A percentile compares a stretch with the other conserved stretches of the same genome.
Conservation (phyloP, 1,284 basidiomycete species). For the Leccinum ambiguum region DNA sequence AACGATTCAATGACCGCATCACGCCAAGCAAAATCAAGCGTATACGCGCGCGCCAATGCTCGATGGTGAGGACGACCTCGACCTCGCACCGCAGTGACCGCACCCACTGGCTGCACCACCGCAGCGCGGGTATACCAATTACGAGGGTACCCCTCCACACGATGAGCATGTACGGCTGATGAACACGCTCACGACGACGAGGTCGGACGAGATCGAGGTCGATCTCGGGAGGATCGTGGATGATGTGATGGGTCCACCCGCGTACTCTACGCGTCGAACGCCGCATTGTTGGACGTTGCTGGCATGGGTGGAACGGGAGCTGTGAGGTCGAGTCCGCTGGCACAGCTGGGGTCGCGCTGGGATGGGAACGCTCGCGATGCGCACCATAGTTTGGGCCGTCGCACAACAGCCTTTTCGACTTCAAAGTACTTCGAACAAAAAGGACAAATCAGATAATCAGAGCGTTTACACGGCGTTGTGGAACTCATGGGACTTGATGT, state of each 20-base stretch:
- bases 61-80: constrained; percentile 45
- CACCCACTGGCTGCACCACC: background rate
- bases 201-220: constrained; percentile 29
- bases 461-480: constrained; percentile 16
- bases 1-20: constrained; percentile 19
- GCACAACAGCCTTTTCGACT: constrained; percentile 15
- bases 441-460: background rate
- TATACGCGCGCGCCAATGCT: constrained; percentile 40
- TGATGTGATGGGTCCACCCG: constrained; percentile 49
- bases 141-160: constrained; percentile 27
- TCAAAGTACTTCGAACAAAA: background rate
- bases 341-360: constrained; percentile 3
- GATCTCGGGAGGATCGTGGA: constrained; percentile 48
- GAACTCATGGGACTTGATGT: constrained; percentile 30
- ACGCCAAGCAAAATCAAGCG: constrained; percentile 34
- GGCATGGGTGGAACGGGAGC: constrained; percentile 16
- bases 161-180: constrained; percentile 41
- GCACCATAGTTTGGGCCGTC: constrained; percentile 20
- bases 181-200: constrained; percentile 37
- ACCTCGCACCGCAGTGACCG: constrained; percentile 17
- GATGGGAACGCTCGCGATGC: constrained; percentile 13
- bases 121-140: constrained; percentile 33
- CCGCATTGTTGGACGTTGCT: constrained; percentile 25
- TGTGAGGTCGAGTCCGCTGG: constrained; percentile 24
- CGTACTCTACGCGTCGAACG: constrained; percentile 17